Evolutionary conservation across 495 filamentous ascomycete genomes (phyloP).

Genomic region (Cenococcum geophilum): DNA sequence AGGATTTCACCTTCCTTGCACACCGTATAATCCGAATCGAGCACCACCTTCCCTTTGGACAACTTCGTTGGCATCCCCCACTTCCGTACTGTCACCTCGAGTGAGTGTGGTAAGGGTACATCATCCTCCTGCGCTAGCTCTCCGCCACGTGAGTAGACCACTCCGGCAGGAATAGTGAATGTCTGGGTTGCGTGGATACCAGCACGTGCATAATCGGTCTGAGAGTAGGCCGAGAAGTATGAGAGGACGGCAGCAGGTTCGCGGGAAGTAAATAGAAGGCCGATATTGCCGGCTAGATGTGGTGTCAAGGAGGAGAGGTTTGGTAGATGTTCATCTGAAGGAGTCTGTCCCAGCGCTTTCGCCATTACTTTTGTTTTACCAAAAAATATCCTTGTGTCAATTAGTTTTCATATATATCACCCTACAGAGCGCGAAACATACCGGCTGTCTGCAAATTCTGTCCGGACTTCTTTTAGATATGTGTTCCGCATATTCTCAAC

Average conservation of each 20-base stretch:
- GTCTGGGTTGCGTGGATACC: slow-evolving; percentile 65
- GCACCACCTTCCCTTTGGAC: slow-evolving; percentile 76
- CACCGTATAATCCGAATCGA: slow-evolving; percentile 68
- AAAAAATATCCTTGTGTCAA: slow-evolving; percentile 70
- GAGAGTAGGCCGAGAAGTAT: slow-evolving; percentile 62
- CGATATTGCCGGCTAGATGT: slow-evolving; percentile 76
- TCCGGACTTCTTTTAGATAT: slow-evolving; percentile 85
- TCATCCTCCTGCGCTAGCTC: slow-evolving; percentile 75
- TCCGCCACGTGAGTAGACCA: slow-evolving; percentile 66
- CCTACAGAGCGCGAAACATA: slow-evolving; percentile 38
- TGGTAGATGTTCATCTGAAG: slow-evolving; percentile 69
- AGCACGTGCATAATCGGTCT: slow-evolving; percentile 82
- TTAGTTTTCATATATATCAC: background rate
- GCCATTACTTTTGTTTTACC: slow-evolving; percentile 99
- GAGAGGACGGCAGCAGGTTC: slow-evolving; percentile 52
- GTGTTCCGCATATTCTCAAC: slow-evolving; percentile 99
- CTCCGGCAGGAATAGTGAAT: slow-evolving; percentile 72
- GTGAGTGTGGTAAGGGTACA: slow-evolving; percentile 73
- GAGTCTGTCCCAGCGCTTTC: slow-evolving; percentile 70
- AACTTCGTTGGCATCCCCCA: slow-evolving; percentile 83
- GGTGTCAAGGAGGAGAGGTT: slow-evolving; percentile 61
- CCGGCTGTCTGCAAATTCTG: slow-evolving; percentile 78
- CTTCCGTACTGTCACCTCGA: slow-evolving; percentile 81
- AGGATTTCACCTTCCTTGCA: slow-evolving; percentile 76
- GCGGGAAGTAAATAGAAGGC: slow-evolving; percentile 83